phyloP scores from a whole-genome alignment of 176 grass and related monocot genomes.

The Raddia guianensis region DNA sequence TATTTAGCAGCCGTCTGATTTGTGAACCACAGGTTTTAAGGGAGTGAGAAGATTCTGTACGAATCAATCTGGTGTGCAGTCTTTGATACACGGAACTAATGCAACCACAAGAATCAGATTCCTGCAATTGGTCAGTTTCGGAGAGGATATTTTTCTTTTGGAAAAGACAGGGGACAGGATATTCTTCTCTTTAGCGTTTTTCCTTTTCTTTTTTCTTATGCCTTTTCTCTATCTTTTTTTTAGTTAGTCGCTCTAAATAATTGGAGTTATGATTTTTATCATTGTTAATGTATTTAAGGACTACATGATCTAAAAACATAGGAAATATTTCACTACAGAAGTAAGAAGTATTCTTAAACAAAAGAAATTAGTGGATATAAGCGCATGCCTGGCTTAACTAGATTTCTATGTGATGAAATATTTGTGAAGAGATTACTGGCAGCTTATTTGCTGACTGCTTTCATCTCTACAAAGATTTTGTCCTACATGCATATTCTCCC shows the following conservation, averaged over 20 bases:
- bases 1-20: neutral
- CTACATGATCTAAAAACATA: too few relatives aligned
- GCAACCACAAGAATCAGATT: neutral
- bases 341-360: neutral
- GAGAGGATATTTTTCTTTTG: conserved; percentile 1
- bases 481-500: too few relatives aligned
- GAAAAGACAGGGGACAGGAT: conserved; percentile 15
- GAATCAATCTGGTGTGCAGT: neutral
- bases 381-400: too few relatives aligned
- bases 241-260: neutral
- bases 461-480: too few relatives aligned
- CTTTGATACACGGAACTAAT: neutral
- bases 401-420: neutral
- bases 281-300: neutral
- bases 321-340: neutral
- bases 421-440: neutral
- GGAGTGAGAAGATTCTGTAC: neutral
- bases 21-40: neutral
- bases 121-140: neutral
- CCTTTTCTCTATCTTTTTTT: neutral
- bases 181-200: neutral
- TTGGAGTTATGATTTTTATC: neutral
- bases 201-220: too few relatives aligned
- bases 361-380: neutral
- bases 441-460: too few relatives aligned